A percentile compares a stretch with the other conserved stretches of the same genome.
phyloP scores from a whole-genome alignment of 495 filamentous ascomycete species.

The Xylaria castorea region DNA sequence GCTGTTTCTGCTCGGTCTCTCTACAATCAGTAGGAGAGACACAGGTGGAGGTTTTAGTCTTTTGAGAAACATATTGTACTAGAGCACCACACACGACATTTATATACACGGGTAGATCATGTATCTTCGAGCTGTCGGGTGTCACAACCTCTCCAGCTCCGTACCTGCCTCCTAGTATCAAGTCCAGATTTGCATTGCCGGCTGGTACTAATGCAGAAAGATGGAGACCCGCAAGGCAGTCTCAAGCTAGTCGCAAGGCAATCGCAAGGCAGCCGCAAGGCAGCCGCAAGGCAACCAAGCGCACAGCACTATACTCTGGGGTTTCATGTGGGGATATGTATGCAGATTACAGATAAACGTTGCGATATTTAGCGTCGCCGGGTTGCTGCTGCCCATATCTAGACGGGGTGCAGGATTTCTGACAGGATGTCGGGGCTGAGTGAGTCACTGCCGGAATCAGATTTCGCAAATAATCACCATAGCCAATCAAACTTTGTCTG shows the following conservation, averaged over 20 bases:
- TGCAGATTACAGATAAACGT: not conserved
- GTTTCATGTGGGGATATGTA: not conserved
- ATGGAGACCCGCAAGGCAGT: slow-evolving; percentile 10
- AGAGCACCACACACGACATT: not conserved
- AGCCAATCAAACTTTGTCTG: not conserved
- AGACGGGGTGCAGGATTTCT: not conserved
- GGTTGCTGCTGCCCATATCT: not conserved
- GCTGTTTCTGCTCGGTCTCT: not conserved
- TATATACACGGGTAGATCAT: not conserved
- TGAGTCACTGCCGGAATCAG: not conserved
- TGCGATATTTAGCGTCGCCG: not conserved
- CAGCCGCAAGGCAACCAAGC: slow-evolving; percentile 6
- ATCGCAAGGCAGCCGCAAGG: slow-evolving; percentile 19
- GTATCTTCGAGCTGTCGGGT: not conserved
- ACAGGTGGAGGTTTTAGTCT: not conserved
- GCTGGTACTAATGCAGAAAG: not conserved
- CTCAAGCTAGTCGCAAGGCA: no score
- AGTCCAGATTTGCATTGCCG: not conserved
- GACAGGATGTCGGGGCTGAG: not conserved
- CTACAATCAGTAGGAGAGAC: not conserved
- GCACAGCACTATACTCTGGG: slow-evolving; percentile 14
- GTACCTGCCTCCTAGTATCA: not conserved
- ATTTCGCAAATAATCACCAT: not conserved
- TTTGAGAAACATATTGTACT: not conserved
- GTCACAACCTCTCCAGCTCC: not conserved